Conservation (phyloP, 768 basidiomycete genomes). For the Tephrocybe sp. region DNA sequence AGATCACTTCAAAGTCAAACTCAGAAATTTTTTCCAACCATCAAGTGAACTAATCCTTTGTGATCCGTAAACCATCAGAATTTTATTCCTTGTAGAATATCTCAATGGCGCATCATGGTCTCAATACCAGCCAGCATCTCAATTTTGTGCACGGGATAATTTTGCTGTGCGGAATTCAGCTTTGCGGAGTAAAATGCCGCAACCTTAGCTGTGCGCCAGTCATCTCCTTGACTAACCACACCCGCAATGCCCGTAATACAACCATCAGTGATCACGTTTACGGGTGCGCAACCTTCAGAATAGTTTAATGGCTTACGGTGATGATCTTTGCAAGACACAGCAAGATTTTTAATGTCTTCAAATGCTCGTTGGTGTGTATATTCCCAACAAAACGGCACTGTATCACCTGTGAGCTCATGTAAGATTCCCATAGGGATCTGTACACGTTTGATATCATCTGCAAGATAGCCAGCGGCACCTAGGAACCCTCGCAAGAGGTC, state of each 20-base stretch:
- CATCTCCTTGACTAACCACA: conserved; percentile 17
- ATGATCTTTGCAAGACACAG: conserved; percentile 11
- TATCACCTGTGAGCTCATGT: no score
- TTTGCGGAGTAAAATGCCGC: conserved; percentile 11
- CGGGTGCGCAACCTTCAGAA: conserved; percentile 6
- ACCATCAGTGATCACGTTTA: conserved; percentile 24
- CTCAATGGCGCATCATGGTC: conserved; percentile 17
- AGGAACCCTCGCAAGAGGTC: conserved; percentile 25
- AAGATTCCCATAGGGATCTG: conserved; percentile 27
- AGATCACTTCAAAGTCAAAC: conserved; percentile 9
- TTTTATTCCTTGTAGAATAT: conserved; percentile 20
- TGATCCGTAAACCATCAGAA: no score
- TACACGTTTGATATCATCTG: conserved; percentile 18
- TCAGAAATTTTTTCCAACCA: conserved; percentile 10
- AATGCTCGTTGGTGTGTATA: no score
- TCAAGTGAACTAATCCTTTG: no score
- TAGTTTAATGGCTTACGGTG: conserved; percentile 16
- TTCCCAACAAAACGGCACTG: no score
- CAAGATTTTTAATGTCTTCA: conserved; percentile 22
- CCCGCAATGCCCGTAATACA: conserved; percentile 20
- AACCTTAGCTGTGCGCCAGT: conserved; percentile 26
- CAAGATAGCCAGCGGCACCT: no score
- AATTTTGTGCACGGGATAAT: conserved; percentile 22
- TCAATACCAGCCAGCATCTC: conserved; percentile 23
- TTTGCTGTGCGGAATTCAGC: conserved; percentile 24